These are phyloP conservation scores for Colletotrichum agaves DNA, from an alignment of 2,329 filamentous ascomycete species.

Conservation along the genomic window DNA sequence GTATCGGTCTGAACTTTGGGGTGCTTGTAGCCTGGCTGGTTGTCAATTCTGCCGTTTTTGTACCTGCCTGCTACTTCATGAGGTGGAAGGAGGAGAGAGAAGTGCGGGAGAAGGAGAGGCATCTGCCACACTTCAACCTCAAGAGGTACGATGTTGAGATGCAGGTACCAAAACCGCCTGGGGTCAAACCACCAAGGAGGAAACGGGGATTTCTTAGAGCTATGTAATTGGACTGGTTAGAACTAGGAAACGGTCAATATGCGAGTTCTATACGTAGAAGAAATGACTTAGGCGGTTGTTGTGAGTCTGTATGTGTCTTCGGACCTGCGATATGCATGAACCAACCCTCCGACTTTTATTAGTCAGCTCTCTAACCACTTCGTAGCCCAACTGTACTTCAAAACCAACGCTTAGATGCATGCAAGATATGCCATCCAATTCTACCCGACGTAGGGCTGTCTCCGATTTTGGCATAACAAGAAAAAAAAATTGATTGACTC, in stretches of 20 bases:
- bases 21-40: conserved; percentile 13
- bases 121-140: conserved; percentile 11
- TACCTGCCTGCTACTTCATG: conserved; percentile 21
- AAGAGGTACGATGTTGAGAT: conserved; percentile 12
- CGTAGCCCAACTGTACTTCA: too few species aligned
- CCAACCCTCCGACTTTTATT: too few species aligned
- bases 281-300: too few species aligned
- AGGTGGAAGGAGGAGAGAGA: conserved; percentile 29
- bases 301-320: too few species aligned
- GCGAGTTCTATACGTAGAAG: too few species aligned
- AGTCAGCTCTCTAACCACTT: too few species aligned
- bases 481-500: not conserved
- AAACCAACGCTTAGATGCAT: conserved; percentile 7
- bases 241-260: too few species aligned
- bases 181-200: conserved; percentile 10
- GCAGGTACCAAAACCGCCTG: conserved; percentile 20
- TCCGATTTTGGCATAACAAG: not conserved
- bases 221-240: not conserved
- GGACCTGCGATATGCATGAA: too few species aligned
- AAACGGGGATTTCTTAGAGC: conserved; percentile 22
- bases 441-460: conserved; percentile 1
- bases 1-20: conserved; percentile 25
- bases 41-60: conserved; percentile 11
- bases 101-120: conserved; percentile 5
- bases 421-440: not conserved